phyloP scores from a whole-genome alignment of 176 grass and related monocot species.

The Rhynchospora tenuis region DNA sequence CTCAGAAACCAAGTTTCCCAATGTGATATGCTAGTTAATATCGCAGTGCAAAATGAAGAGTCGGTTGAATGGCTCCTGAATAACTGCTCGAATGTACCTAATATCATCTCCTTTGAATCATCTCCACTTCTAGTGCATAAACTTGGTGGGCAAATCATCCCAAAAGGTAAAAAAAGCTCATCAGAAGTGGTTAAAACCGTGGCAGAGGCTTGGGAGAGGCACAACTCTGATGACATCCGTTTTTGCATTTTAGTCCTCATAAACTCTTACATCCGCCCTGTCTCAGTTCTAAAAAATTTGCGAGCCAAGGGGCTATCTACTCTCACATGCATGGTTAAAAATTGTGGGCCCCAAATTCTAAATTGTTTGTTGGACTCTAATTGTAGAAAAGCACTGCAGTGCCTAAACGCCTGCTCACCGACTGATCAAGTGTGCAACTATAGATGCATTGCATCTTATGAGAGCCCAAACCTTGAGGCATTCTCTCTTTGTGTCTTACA shows the following conservation, averaged over 20 bases:
- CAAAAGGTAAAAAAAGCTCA: conserved; percentile 34
- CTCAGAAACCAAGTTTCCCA: conserved; percentile 38
- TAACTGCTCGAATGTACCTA: conserved; percentile 50
- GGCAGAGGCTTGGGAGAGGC: conserved; percentile 84
- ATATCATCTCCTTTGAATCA: conserved; percentile 87
- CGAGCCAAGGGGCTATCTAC: conserved; percentile 88
- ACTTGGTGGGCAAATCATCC: conserved; percentile 48
- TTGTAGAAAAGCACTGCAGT: conserved; percentile 86
- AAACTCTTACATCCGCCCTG: conserved; percentile 76
- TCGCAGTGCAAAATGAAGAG: conserved; percentile 48
- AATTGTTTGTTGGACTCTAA: conserved; percentile 86
- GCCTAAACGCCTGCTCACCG: conserved; percentile 82
- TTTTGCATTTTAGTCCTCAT: conserved; percentile 78
- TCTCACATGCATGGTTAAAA: conserved; percentile 75
- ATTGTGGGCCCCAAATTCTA: conserved; percentile 74
- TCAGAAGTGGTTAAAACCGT: conserved; percentile 56
- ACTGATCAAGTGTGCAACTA: conserved; percentile 93
- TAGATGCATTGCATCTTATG: conserved; percentile 78
- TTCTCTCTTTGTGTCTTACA: conserved; percentile 96
- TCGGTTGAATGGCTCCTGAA: conserved; percentile 45
- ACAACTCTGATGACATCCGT: conserved; percentile 94
- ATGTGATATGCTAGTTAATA: conserved; percentile 68
- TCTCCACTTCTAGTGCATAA: conserved; percentile 61
- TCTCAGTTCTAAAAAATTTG: conserved; percentile 62
- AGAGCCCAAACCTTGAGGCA: conserved; percentile 70